These are phyloP conservation scores for Candida insectorum DNA, from an alignment of 805 yeast species.

Conservation along the genomic window DNA sequence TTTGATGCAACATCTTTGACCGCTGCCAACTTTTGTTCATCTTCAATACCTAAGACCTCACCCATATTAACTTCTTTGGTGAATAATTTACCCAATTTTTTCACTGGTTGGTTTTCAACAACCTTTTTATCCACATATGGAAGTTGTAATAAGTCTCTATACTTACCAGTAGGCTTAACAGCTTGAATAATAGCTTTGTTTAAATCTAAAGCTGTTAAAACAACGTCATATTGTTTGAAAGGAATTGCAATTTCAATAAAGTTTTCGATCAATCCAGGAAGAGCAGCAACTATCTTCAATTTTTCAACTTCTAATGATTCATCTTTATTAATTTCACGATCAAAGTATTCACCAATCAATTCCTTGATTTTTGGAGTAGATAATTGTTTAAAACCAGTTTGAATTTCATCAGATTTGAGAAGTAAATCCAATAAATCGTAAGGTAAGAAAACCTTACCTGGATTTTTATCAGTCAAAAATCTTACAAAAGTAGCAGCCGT, in stretches of 20 bases:
- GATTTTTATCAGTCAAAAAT: slow-evolving; percentile 68
- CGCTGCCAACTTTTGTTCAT: slow-evolving; percentile 41
- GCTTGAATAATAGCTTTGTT: slow-evolving; percentile 77
- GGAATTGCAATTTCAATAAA: slow-evolving; percentile 77
- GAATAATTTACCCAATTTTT: slow-evolving; percentile 67
- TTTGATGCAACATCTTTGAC: slow-evolving; percentile 56
- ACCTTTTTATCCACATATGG: slow-evolving; percentile 61
- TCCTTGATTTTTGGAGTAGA: slow-evolving; percentile 37
- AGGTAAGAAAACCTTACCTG: slow-evolving; percentile 60
- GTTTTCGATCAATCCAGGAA: slow-evolving; percentile 66
- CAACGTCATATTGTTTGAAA: slow-evolving; percentile 70
- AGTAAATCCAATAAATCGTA: slow-evolving; percentile 57
- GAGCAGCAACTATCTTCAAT: slow-evolving; percentile 55
- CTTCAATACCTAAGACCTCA: slow-evolving; percentile 53
- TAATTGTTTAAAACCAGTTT: slow-evolving; percentile 36
- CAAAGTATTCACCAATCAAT: slow-evolving; percentile 55
- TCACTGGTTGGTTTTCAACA: slow-evolving; percentile 43
- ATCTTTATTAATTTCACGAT: slow-evolving; percentile 38
- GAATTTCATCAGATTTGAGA: slow-evolving; percentile 65
- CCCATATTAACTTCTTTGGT: slow-evolving; percentile 50
- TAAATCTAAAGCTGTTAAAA: slow-evolving; percentile 58
- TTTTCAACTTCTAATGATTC: slow-evolving; percentile 34
- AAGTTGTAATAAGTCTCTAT: slow-evolving; percentile 73
- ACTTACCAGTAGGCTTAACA: slow-evolving; percentile 47
- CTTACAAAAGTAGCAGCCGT: slow-evolving; percentile 82